phyloP scores from a whole-genome alignment of 1,284 basidiomycete species.

The Ganoderma meredithae region DNA sequence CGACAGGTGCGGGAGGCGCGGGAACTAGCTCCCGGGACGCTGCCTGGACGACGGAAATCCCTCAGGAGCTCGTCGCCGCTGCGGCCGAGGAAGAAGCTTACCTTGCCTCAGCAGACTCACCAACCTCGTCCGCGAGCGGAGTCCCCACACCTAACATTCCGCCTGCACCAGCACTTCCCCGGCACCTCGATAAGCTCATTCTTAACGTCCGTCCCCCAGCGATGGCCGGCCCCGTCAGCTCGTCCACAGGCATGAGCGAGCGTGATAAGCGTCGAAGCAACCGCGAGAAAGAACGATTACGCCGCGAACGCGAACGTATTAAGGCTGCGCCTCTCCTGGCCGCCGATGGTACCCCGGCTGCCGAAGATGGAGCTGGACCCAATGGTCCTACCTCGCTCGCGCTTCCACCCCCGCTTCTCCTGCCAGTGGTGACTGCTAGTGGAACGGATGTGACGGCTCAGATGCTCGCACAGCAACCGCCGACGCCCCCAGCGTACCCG shows the following conservation, averaged over 20 bases:
- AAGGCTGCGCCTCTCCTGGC: constrained; percentile 39
- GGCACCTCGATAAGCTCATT: constrained; percentile 95
- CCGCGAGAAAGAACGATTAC: constrained; percentile 33
- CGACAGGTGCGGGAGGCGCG: constrained; percentile 45
- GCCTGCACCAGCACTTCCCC: constrained; percentile 85
- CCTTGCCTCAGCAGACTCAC: constrained; percentile 53
- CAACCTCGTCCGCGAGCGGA: constrained; percentile 38
- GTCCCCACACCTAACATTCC: constrained; percentile 79
- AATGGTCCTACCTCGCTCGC: constrained; percentile 19
- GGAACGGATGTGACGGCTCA: constrained; percentile 48
- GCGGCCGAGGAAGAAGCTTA: constrained; percentile 87
- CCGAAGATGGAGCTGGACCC: constrained; percentile 22
- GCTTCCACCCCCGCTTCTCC: constrained; percentile 32
- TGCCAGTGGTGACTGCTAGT: constrained; percentile 52
- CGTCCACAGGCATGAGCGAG: constrained; percentile 27
- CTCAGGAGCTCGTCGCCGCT: constrained; percentile 76
- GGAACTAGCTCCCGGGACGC: constrained; percentile 43
- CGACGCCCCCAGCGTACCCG: constrained; percentile 24
- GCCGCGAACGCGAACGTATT: constrained; percentile 34
- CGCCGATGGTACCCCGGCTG: constrained; percentile 20
- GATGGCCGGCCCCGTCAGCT: constrained; percentile 30
- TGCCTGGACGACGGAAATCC: constrained; percentile 81
- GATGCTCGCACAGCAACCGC: constrained; percentile 29
- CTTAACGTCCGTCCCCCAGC: constrained; percentile 66
- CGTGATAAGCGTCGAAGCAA: constrained; percentile 30